Base-by-base conservation (phyloP, 1,284 basidiomycete genomes). In the Leccinum holopus region DNA sequence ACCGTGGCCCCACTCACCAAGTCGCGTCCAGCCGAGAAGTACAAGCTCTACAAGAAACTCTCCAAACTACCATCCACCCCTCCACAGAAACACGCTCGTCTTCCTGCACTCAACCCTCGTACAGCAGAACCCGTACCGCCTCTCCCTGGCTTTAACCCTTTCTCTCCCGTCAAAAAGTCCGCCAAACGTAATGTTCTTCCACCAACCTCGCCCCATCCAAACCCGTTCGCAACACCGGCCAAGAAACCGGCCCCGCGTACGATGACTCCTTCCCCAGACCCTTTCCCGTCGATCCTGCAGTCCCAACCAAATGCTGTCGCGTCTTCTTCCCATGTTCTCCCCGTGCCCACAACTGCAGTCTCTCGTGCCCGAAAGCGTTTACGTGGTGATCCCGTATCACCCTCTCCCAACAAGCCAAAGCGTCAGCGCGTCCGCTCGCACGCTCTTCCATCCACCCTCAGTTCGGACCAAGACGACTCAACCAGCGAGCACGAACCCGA, bases 41-140 rank as follows among this genome's bases (percentile, higher is more conserved):
- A 95, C 79, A 91, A 84, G 68, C 81, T 87, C 41, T 94, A 95
- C 80, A 93, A 93, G 78, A 86, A 84, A 62, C 81, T 94, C 30
- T 83, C 82, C 57, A 94, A 90, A 72, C 72, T 76, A 32, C 53
- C 53, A 14, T 32, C 73, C 49, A 78, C 79, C 4, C 76, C 79
- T 21, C 75, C 78, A 16, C 70, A 70, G 16, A 7, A 68, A 7
- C 51, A 70, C n/a, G 11, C 44, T 47, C 18, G 66, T 68, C 65
- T 66, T 64, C 56, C 79, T 75, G 63, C 77, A 74, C 78, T 80
- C 25, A 82, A 79, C 67, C 72, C 86, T 37, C 84, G 84, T 68
- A 69, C 79, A 32, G 74, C 83, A 54, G 81, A 82, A 65, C 69
- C 79, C 54, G 81, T 83, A 47, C 78, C 80, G 10, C 82, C 87